phyloP scores from a whole-genome alignment of 345 rosid genomes.

The Physaria fendleri region DNA sequence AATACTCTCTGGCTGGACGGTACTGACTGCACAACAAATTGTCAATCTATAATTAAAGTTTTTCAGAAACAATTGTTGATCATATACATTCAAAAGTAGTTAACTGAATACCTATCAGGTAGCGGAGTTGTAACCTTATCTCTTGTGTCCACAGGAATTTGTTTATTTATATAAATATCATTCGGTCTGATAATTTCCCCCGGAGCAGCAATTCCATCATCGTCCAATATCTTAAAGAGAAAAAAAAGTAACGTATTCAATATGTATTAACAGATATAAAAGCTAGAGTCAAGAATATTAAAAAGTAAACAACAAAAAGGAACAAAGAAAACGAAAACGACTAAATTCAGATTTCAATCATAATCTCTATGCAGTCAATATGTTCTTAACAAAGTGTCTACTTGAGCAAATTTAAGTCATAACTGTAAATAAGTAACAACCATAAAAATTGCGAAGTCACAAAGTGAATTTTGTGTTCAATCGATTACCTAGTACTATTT shows the following conservation, averaged over 20 bases:
- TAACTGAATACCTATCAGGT: constrained; percentile 41
- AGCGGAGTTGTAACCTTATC: constrained; percentile 27
- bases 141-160: constrained; percentile 46
- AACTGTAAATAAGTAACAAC: not conserved
- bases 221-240: constrained; percentile 54
- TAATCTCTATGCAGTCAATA: not conserved
- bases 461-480: not conserved
- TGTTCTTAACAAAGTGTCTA: not conserved
- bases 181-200: constrained; percentile 73
- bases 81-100: not conserved
- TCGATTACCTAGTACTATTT: not conserved
- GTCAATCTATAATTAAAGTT: not conserved
- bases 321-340: not conserved
- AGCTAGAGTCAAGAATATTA: not conserved
- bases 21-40: constrained; percentile 41
- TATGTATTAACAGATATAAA: constrained; percentile 1
- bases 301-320: not conserved
- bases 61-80: not conserved
- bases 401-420: not conserved
- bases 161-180: constrained; percentile 64
- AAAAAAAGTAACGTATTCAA: not conserved
- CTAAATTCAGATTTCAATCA: not conserved
- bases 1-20: constrained; percentile 42
- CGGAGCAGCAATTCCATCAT: constrained; percentile 86
- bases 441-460: not conserved